phyloP scores from a whole-genome alignment of 495 filamentous ascomycete species.

The Penicillium nucicola region DNA sequence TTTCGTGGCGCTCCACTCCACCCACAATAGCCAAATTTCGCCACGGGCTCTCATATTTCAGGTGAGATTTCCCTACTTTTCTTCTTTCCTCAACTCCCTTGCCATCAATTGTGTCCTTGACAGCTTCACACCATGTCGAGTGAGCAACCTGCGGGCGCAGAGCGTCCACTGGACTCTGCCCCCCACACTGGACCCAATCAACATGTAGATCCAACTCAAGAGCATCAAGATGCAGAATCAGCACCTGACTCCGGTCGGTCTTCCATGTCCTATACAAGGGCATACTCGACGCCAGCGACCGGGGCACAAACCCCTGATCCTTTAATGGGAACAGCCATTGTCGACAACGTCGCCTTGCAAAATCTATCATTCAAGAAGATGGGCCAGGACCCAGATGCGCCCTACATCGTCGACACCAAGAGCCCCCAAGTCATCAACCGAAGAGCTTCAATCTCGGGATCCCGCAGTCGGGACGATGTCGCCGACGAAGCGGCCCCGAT shows the following conservation, averaged over 20 bases:
- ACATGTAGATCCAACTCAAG: neutral
- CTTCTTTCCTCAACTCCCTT: neutral
- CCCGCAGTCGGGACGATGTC: constrained; percentile 11
- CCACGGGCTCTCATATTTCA: neutral
- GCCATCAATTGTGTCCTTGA: neutral
- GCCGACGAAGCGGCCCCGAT: constrained; percentile 14
- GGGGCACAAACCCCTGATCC: constrained; percentile 24
- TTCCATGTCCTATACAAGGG: constrained; percentile 17
- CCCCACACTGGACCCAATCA: neutral
- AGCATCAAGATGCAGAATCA: constrained; percentile 5
- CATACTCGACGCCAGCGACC: constrained; percentile 21
- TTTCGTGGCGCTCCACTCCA: neutral
- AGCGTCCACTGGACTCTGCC: neutral
- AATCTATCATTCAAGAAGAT: constrained; percentile 14
- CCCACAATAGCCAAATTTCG: constrained; percentile 1
- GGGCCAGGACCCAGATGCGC: constrained; percentile 7
- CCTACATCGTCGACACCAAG: constrained; percentile 11
- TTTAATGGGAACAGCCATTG: constrained; percentile 10
- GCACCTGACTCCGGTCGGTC: constrained; percentile 16
- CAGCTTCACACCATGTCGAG: constrained; percentile 10
- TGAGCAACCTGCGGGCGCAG: constrained; percentile 9
- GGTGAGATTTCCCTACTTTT: neutral
- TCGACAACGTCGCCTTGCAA: constrained; percentile 16
- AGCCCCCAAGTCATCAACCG: constrained; percentile 16
- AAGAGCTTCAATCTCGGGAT: constrained; percentile 12